Evolutionary conservation across 1,139 yeast genomes (phyloP).

Genomic region (Zygosaccharomyces sapae): DNA sequence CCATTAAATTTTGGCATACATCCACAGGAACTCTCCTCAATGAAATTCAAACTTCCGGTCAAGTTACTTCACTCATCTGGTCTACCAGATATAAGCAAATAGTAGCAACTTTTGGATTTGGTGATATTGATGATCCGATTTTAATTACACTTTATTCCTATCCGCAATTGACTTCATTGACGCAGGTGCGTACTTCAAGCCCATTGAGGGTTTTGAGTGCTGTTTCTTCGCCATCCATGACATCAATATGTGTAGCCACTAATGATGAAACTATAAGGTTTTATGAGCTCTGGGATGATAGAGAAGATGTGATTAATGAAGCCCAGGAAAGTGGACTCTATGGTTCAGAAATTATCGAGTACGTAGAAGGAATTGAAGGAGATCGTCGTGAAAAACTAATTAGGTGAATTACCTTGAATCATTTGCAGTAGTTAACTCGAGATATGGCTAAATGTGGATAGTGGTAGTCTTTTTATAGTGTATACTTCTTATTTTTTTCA

Average conservation of each 20-base stretch:
- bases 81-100: slow-evolving; percentile 58
- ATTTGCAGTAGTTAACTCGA: neutral
- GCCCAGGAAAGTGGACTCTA: slow-evolving; percentile 44
- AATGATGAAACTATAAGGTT: slow-evolving; percentile 74
- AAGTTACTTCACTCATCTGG: slow-evolving; percentile 79
- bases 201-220: slow-evolving; percentile 63
- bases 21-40: slow-evolving; percentile 64
- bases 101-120: slow-evolving; percentile 78
- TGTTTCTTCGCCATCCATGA: slow-evolving; percentile 58
- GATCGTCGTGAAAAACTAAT: slow-evolving; percentile 10
- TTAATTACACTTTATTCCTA: slow-evolving; percentile 58
- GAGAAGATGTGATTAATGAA: slow-evolving; percentile 37
- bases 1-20: slow-evolving; percentile 76
- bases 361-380: slow-evolving; percentile 49
- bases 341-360: slow-evolving; percentile 58
- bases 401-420: slow-evolving; percentile 6
- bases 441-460: neutral
- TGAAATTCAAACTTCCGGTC: slow-evolving; percentile 57
- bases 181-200: slow-evolving; percentile 50
- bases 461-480: too few species aligned
- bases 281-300: slow-evolving; percentile 60
- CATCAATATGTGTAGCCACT: slow-evolving; percentile 64
- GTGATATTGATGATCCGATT: slow-evolving; percentile 47
- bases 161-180: slow-evolving; percentile 53
- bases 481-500: too few species aligned